These are phyloP conservation scores for Botrytis fabae DNA, from an alignment of 2,329 filamentous ascomycete species.

Conservation along the genomic window DNA sequence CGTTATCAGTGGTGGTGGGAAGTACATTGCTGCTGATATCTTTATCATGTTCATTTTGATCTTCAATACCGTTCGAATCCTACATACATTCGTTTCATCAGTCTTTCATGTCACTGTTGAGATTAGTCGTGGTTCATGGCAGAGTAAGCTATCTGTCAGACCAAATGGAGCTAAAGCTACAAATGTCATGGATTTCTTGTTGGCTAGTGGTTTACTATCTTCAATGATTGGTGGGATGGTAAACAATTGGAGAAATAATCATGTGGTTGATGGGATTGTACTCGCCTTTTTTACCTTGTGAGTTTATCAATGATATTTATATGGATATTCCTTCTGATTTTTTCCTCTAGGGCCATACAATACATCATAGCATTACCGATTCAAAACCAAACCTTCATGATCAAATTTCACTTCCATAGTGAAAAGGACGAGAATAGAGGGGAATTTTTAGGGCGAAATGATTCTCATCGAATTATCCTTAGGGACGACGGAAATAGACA, in stretches of 20 bases:
- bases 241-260: not conserved
- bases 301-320: not conserved
- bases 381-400: not conserved
- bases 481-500: not conserved
- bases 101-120: slow-evolving; percentile 1
- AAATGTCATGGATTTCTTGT: not conserved
- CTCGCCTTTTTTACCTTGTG: not conserved
- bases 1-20: not conserved
- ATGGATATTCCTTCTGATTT: not conserved
- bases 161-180: not conserved
- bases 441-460: not conserved
- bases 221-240: not conserved
- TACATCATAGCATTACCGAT: slow-evolving; percentile 15
- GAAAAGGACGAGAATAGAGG: not conserved
- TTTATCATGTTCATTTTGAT: slow-evolving; percentile 1
- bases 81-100: not conserved
- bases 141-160: not conserved
- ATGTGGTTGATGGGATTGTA: not conserved
- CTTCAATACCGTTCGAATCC: not conserved
- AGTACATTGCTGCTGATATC: not conserved
- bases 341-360: not conserved
- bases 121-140: slow-evolving; percentile 2
- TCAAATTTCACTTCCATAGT: not conserved
- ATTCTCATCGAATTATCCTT: not conserved
- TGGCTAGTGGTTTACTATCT: not conserved